Percentiles rank a stretch among this genome's conserved stretches.
These are phyloP conservation scores for Teratosphaeria gauchensis DNA, from an alignment of 2,329 filamentous ascomycete genomes.

Conservation along the genomic window DNA sequence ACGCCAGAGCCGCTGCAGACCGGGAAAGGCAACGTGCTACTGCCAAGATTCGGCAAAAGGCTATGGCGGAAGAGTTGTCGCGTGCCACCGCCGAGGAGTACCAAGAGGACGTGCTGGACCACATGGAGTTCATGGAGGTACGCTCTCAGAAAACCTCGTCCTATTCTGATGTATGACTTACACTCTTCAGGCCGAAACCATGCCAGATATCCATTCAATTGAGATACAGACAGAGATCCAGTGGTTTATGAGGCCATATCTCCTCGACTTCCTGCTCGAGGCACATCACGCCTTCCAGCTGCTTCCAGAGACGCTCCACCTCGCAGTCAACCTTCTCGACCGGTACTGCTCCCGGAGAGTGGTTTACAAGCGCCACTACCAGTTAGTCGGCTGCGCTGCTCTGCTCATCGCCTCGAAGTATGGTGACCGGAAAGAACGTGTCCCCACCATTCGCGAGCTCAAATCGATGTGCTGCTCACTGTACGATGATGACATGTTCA, in stretches of 20 bases:
- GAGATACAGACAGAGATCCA: constrained; percentile 99
- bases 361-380: constrained; percentile 98
- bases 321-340: constrained; percentile 92
- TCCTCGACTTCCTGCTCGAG: constrained; percentile 96
- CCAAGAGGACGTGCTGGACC: constrained; percentile 83
- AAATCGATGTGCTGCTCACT: constrained; percentile 99
- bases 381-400: constrained; percentile 90
- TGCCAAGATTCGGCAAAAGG: constrained; percentile 74
- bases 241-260: constrained; percentile 98
- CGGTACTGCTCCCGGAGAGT: constrained; percentile 96
- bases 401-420: constrained; percentile 97
- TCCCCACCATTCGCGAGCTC: constrained; percentile 92
- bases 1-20: constrained; percentile 52
- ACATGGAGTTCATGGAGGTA: constrained; percentile 93
- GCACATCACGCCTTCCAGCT: constrained; percentile 91
- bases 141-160: constrained; percentile 20
- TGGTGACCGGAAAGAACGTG: constrained; percentile 94
- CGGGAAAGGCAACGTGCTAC: constrained; percentile 70
- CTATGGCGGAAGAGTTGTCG: constrained; percentile 81
- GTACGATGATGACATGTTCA: constrained; percentile 99
- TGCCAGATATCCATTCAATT: constrained; percentile 93
- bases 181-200: constrained; percentile 58
- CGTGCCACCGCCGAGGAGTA: constrained; percentile 80
- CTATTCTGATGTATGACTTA: constrained; percentile 16
- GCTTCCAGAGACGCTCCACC: constrained; percentile 87